phyloP scores from a whole-genome alignment of 192 early-diverging fungal species.

The Umbelopsis isabellina region DNA sequence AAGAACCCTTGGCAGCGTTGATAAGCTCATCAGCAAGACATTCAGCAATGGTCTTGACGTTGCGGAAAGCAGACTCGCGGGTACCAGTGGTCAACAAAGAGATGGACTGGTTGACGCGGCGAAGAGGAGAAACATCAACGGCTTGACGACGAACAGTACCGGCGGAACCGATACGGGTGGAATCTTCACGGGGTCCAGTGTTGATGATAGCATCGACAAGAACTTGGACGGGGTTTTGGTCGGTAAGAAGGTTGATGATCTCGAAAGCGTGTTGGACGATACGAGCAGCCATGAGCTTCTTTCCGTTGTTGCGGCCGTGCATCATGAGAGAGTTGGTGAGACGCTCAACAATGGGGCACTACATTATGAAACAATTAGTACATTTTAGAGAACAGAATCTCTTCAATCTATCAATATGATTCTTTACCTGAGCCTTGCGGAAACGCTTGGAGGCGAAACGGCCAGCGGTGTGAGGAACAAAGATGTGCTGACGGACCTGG shows the following conservation, averaged over 20 bases:
- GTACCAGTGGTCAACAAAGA: constrained; percentile 93
- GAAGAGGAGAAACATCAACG: constrained; percentile 98
- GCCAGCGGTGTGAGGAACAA: constrained; percentile 98
- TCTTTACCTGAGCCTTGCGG: constrained; percentile 88
- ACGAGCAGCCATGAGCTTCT: constrained; percentile 98
- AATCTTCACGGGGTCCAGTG: constrained; percentile 99
- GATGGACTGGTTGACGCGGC: constrained; percentile 97
- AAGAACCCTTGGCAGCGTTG: constrained; percentile 95
- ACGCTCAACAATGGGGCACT: constrained; percentile 98
- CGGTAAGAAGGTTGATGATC: constrained; percentile 98
- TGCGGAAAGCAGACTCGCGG: constrained; percentile 98
- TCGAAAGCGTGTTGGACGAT: constrained; percentile 99
- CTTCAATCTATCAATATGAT: background rate
- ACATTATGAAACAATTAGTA: background rate
- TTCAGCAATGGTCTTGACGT: constrained; percentile 99
- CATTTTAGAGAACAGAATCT: background rate
- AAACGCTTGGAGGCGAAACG: constrained; percentile 97
- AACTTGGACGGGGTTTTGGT: constrained; percentile 98
- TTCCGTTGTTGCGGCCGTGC: constrained; percentile 99
- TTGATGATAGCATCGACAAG: constrained; percentile 98
- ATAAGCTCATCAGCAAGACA: constrained; percentile 99
- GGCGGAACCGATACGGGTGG: constrained; percentile 95
- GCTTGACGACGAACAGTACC: constrained; percentile 99
- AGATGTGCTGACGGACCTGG: constrained; percentile 88
- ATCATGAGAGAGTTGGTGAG: constrained; percentile 99